Base-by-base conservation (phyloP, 176 grass and related monocot genomes). In the Olyra latifolia region DNA sequence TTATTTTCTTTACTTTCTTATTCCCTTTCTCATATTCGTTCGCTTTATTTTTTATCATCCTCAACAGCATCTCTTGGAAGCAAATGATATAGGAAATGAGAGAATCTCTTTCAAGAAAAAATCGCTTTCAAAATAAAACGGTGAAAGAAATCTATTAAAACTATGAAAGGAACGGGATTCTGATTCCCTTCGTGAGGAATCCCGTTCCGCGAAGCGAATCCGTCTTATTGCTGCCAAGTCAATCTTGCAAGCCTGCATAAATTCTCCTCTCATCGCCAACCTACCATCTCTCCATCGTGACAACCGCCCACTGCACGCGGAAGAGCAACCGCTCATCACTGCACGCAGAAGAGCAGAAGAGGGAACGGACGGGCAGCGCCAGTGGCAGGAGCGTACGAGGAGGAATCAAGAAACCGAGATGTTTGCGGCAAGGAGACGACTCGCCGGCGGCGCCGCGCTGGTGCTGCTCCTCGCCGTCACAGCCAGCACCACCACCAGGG, bases 231-330 rank as follows among this genome's bases (percentile, higher is more conserved):
- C 65, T 60, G 66, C 78, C 41, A 6, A 78, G 80, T 88, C 86
- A 79, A 88, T 60, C 8, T 30, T 29, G 48, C 15, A 40, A 72
- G 46, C 7, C 25, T 25, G 32, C 63, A 84, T 88, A 83, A 83
- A 83, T 69, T 13, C 53, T 55, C 39, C 20, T 39, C 56, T 72
- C 42, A 38, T 48, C 69, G 19, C 42, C 80, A 45, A 58, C 87
- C 76, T 72, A 77, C 82, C 72, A 16, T n/a, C 15, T 23, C 58
- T 4, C 41, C 54, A 23, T 10, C 55, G 69, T 48, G 62, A 79
- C 87, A 85, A 55, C 82, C 76, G 76, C 75, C 27, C 75, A 54
- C 25, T 44, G 13, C 75, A 8, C 76, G 56, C 57, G 14, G 61
- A 19, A 1, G 40, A 19, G 43, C 29, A 74, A 35, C 32, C 32